A percentile compares a stretch with the other conserved stretches of the same genome.
These are phyloP conservation scores for Xylaria castorea DNA, from an alignment of 495 filamentous ascomycete species.

Conservation along the genomic window DNA sequence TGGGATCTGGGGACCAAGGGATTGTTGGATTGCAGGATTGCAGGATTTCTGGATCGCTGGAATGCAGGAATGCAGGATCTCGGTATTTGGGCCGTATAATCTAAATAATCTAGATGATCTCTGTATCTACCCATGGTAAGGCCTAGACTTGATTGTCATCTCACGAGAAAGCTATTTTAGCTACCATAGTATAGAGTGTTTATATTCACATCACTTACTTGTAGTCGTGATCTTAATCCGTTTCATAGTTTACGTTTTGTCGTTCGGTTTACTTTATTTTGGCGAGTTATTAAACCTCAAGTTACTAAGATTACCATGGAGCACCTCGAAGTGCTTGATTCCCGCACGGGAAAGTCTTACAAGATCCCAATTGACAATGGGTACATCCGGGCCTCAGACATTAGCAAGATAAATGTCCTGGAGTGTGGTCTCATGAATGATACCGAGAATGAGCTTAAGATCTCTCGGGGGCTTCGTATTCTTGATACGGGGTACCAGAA, in stretches of 20 bases:
- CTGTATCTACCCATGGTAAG: slow-evolving; percentile 6
- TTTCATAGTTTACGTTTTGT: not conserved
- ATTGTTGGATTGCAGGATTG: slow-evolving; percentile 31
- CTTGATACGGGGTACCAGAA: slow-evolving; percentile 60
- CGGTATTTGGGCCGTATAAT: slow-evolving; percentile 26
- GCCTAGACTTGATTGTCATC: not conserved
- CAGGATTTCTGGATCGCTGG: slow-evolving; percentile 25
- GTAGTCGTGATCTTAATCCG: not conserved
- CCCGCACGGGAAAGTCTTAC: slow-evolving; percentile 41
- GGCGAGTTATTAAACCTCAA: not conserved
- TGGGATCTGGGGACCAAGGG: slow-evolving; percentile 28
- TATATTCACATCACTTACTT: slow-evolving; percentile 7
- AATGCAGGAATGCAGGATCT: slow-evolving; percentile 41
- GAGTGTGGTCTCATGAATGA: not conserved
- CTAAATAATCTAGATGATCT: slow-evolving; percentile 20
- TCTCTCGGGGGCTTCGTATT: slow-evolving; percentile 47
- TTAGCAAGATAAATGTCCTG: slow-evolving; percentile 48
- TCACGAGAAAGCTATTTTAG: not conserved
- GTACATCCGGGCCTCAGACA: slow-evolving; percentile 52
- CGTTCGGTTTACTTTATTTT: not conserved
- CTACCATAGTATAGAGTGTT: not conserved
- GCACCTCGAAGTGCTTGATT: slow-evolving; percentile 37
- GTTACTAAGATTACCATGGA: slow-evolving; percentile 27
- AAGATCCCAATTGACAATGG: slow-evolving; percentile 44
- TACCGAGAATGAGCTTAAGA: not conserved